Evolutionary conservation across 2,329 filamentous ascomycete genomes (phyloP).

Genomic region (Pseudofabraea citricarpa): DNA sequence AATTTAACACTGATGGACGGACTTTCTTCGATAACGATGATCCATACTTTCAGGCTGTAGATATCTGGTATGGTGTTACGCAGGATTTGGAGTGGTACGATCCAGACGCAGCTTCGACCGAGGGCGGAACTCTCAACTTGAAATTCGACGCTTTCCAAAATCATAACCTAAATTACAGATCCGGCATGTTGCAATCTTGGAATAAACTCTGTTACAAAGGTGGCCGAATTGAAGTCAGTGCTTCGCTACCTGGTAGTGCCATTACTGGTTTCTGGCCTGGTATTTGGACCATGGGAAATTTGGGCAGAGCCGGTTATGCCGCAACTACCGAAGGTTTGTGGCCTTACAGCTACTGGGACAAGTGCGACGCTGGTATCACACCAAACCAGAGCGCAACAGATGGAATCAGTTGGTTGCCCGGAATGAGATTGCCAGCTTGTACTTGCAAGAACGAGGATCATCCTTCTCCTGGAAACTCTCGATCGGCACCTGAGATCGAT

Average conservation of each 20-base stretch:
- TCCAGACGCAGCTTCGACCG: constrained; percentile 60
- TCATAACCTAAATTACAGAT: constrained; percentile 62
- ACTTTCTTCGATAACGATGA: constrained; percentile 70
- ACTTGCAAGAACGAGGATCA: constrained; percentile 61
- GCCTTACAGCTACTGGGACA: constrained; percentile 68
- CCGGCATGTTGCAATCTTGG: constrained; percentile 72
- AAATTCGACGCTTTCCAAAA: constrained; percentile 61
- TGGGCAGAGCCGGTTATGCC: constrained; percentile 64
- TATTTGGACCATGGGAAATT: constrained; percentile 72
- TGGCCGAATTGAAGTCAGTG: constrained; percentile 63
- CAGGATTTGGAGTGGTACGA: constrained; percentile 69
- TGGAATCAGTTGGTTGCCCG: constrained; percentile 62
- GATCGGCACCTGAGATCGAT: constrained; percentile 68
- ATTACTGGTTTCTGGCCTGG: constrained; percentile 69
- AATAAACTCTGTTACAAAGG: constrained; percentile 71
- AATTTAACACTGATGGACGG: constrained; percentile 63
- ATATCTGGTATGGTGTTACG: constrained; percentile 70
- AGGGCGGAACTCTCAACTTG: constrained; percentile 57
- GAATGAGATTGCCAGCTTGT: constrained; percentile 66
- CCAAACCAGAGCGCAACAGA: constrained; percentile 65
- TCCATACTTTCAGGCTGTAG: constrained; percentile 61
- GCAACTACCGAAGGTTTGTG: constrained; percentile 68
- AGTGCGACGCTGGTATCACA: constrained; percentile 67
- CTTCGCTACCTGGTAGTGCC: constrained; percentile 63
- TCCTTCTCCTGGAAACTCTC: constrained; percentile 58